Base-by-base conservation (phyloP, 2,329 filamentous ascomycete genomes). In the Leptoxyphium fumago region DNA sequence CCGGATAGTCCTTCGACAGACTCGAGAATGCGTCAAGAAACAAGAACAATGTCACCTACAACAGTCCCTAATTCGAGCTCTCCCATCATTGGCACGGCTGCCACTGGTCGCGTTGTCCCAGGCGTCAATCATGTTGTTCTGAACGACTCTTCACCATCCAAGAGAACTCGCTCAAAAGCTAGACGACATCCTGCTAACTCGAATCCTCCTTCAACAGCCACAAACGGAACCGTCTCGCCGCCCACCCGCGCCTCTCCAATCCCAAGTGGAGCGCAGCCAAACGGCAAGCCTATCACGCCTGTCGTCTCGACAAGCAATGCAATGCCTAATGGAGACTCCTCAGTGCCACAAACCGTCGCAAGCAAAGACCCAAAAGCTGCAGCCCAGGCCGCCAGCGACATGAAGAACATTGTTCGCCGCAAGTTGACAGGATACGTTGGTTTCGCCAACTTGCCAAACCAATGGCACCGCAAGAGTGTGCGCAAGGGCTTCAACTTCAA, bases 401-500 rank as follows among this genome's bases (percentile, higher is more conserved):
- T 82, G 74, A 81, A 81, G 68, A 96, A 98, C 74, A 94, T 98
- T 65, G 89, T 98, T 59, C 85, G 91, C 68, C 80, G 91, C 68
- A 98, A 98, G 75, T 74, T 98, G 63, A 96, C 91, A 42, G 91
- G 91, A 62, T 98, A 96, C 60, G 91, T 98, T 60, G 91, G 91
- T 54, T 98, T 98, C 62, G 91, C 91, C 66, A 98, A 98, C 67
- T 71, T 98, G 63, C 91, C 91, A 52, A 98, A 98, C 72, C 91
- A 98, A 71, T 98, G 91, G 91, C 91, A 98, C 75, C 89, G 91
- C 68, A 98, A 98, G 82, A 95, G 88, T 78, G 91, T 98, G 61
- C 86, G 91, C 64, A 98, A 98, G 71, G 91, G 91, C 50, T 98
- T 98, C 78, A 98, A 96, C 78, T 98, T 98, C 77, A 98, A 98